Evolutionary conservation across 2,329 filamentous ascomycete genomes (phyloP).

Genomic region (Dactylellina parvicollis): DNA sequence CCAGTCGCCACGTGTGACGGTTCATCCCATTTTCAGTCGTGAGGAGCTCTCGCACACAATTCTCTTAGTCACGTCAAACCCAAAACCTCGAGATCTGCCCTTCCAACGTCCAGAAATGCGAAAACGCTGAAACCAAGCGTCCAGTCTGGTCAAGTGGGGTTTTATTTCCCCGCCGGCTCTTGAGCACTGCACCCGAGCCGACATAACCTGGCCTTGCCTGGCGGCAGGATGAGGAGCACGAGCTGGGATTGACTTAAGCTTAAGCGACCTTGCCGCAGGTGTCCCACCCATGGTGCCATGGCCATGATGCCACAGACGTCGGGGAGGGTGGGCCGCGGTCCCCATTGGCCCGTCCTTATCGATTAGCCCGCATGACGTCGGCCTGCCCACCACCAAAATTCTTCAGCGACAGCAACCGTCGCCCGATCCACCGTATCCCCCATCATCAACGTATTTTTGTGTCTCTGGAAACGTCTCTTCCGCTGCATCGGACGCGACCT

Average conservation of each 20-base stretch:
- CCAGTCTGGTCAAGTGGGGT: conserved; percentile 7
- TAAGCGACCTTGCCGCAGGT: conserved; percentile 53
- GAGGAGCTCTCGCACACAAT: conserved; percentile 34
- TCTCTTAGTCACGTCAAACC: background rate
- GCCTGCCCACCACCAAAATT: conserved; percentile 43
- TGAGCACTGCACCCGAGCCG: background rate
- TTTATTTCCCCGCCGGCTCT: background rate
- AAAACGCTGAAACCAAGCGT: background rate
- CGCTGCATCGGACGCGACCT: background rate
- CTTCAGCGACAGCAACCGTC: conserved; percentile 9
- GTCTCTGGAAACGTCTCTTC: background rate
- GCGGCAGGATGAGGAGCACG: conserved; percentile 12
- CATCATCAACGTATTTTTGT: too few relatives aligned
- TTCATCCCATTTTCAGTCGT: conserved; percentile 46
- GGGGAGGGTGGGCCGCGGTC: conserved; percentile 26
- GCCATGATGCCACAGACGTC: background rate
- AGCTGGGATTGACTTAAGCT: conserved; percentile 40
- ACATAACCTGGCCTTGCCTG: background rate
- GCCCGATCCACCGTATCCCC: too few relatives aligned
- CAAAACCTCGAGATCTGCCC: background rate
- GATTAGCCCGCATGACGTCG: conserved; percentile 44
- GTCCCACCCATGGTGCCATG: conserved; percentile 22
- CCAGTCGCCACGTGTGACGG: conserved; percentile 36
- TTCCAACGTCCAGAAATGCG: conserved; percentile 1
- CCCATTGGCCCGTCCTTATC: conserved; percentile 45